Conservation (phyloP, 208 protist genomes). For the Crithidia brevicula region DNA sequence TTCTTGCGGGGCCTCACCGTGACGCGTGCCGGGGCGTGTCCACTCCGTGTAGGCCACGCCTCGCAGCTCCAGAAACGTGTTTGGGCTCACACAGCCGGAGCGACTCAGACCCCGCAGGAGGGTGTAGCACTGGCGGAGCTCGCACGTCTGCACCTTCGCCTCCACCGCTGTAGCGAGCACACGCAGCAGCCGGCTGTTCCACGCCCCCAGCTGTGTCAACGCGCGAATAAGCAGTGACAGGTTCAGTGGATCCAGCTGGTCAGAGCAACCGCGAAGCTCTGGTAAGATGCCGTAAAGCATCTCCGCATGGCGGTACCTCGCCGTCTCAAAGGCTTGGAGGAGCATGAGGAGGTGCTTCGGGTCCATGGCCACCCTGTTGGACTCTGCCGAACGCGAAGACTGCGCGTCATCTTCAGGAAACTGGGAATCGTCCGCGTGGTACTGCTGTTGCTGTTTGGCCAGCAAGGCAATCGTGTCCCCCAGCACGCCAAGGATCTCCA, state of each 20-base stretch:
- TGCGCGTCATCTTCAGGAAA: background rate
- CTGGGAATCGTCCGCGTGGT: background rate
- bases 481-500: constrained; percentile 15
- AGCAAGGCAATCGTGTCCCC: constrained; percentile 32
- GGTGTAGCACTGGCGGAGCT: constrained; percentile 63
- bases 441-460: constrained; percentile 14
- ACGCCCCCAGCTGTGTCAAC: constrained; percentile 66
- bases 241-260: constrained; percentile 63
- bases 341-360: constrained; percentile 82
- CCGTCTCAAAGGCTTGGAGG: constrained; percentile 73
- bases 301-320: constrained; percentile 35
- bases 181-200: constrained; percentile 71
- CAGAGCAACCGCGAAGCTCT: constrained; percentile 44
- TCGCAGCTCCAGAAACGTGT: constrained; percentile 41
- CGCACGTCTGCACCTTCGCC: constrained; percentile 36
- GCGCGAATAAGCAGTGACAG: constrained; percentile 74
- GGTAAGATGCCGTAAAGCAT: constrained; percentile 73
- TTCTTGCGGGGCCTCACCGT: constrained; percentile 29
- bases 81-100: constrained; percentile 54
- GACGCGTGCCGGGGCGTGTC: constrained; percentile 3
- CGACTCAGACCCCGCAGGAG: constrained; percentile 69
- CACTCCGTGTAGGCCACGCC: constrained; percentile 12
- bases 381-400: background rate
- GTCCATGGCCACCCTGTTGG: constrained; percentile 16
- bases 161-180: constrained; percentile 40